Conservation (phyloP, 257 asterid genomes). For the Salvia rosmarinus region DNA sequence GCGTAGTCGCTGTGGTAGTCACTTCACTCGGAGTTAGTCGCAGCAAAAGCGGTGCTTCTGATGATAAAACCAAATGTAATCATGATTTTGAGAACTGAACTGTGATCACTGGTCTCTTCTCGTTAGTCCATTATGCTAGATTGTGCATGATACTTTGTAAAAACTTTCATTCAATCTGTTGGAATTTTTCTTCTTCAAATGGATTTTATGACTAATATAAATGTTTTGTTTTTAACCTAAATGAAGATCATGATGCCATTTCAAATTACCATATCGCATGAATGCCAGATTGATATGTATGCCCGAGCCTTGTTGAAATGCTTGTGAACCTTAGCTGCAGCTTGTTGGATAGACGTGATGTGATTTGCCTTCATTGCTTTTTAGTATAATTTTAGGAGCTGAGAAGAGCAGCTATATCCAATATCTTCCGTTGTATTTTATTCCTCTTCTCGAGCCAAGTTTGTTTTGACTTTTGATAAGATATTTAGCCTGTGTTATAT, state of each 20-base stretch:
- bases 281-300: not conserved
- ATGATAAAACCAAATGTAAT: conserved; percentile 1
- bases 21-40: not conserved
- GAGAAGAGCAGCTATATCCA: conserved; percentile 11
- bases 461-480: conserved; percentile 28
- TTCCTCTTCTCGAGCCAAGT: conserved; percentile 28
- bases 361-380: conserved; percentile 13
- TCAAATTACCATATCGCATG: not conserved
- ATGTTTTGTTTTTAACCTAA: not conserved
- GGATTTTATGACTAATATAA: not conserved
- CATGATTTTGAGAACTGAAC: conserved; percentile 24
- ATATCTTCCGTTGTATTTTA: not conserved
- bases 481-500: not conserved
- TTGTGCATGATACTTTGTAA: not conserved
- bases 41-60: conserved; percentile 10
- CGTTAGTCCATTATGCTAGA: not conserved
- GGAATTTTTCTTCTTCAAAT: not conserved
- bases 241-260: conserved; percentile 17
- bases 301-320: conserved; percentile 8
- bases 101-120: not conserved
- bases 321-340: conserved; percentile 1
- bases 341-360: conserved; percentile 11
- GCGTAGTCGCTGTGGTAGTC: not conserved
- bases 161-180: not conserved
- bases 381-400: conserved; percentile 13